A percentile compares a stretch with the other conserved stretches of the same genome.
phyloP scores from a whole-genome alignment of 2,329 filamentous ascomycete species.

The Neopestalotiopsis clavispora region DNA sequence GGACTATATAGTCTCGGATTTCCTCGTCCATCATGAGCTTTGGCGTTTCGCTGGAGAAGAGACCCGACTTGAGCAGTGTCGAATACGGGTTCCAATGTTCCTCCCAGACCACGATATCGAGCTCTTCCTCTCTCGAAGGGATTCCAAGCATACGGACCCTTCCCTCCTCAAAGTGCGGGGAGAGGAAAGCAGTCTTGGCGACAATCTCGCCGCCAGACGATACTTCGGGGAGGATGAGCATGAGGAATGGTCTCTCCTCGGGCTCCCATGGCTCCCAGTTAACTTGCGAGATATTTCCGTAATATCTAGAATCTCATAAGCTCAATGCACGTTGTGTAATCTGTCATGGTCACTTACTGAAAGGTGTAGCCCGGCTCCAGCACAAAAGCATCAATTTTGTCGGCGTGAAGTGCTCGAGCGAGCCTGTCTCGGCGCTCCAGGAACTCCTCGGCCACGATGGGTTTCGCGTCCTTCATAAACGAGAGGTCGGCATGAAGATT shows the following conservation, averaged over 20 bases:
- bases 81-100: conserved; percentile 69
- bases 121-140: conserved; percentile 52
- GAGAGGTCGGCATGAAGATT: conserved; percentile 54
- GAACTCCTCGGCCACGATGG: conserved; percentile 57
- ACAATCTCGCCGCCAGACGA: conserved; percentile 43
- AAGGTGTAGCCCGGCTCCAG: conserved; percentile 70
- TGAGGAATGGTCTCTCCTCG: conserved; percentile 67
- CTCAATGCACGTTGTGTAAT: not conserved
- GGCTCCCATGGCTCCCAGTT: conserved; percentile 71
- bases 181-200: conserved; percentile 62
- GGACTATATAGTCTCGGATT: conserved; percentile 66
- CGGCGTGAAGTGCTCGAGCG: conserved; percentile 56
- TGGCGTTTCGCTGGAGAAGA: conserved; percentile 38
- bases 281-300: conserved; percentile 63
- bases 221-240: conserved; percentile 59
- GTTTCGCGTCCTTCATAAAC: conserved; percentile 54
- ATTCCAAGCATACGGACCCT: conserved; percentile 63
- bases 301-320: conserved; percentile 45
- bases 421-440: conserved; percentile 60
- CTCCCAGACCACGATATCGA: conserved; percentile 64
- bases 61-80: conserved; percentile 52
- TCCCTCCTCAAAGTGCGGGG: conserved; percentile 65
- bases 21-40: conserved; percentile 70
- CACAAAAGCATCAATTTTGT: conserved; percentile 61
- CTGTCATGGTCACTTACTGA: conserved; percentile 40